Conservation (phyloP, 805 yeast species). For the Saccharomycopsis fermentans region DNA sequence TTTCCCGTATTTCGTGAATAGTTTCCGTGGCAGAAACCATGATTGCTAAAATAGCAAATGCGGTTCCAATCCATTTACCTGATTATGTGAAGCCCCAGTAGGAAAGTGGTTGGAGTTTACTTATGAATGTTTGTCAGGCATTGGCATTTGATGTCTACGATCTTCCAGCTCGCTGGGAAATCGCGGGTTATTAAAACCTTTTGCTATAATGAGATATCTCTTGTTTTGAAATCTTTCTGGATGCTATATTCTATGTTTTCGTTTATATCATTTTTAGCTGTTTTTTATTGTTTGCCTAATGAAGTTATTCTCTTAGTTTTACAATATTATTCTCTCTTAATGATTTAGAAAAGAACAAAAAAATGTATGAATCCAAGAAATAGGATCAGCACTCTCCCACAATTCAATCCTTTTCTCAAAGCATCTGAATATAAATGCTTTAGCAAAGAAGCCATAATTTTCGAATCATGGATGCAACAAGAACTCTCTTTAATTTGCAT, state of each 20-base stretch:
- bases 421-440: neutral
- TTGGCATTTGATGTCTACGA: too few relatives aligned
- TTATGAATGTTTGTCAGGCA: too few relatives aligned
- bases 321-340: neutral
- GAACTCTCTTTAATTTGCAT: neutral
- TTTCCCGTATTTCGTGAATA: neutral
- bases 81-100: constrained; percentile 1
- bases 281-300: too few relatives aligned
- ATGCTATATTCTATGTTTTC: neutral
- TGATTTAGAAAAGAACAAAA: neutral
- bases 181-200: neutral
- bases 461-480: neutral
- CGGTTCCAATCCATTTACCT: neutral
- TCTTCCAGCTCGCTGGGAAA: too few relatives aligned
- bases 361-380: neutral
- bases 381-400: neutral
- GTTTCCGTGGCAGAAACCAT: neutral
- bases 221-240: neutral
- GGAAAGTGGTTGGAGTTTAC: neutral
- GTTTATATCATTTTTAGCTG: neutral
- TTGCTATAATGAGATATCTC: neutral
- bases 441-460: neutral
- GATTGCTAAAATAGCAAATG: too few relatives aligned
- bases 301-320: too few relatives aligned
- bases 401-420: neutral